Base-by-base conservation (phyloP, 2,329 filamentous ascomycete species). In the Bipolaris oryzae region DNA sequence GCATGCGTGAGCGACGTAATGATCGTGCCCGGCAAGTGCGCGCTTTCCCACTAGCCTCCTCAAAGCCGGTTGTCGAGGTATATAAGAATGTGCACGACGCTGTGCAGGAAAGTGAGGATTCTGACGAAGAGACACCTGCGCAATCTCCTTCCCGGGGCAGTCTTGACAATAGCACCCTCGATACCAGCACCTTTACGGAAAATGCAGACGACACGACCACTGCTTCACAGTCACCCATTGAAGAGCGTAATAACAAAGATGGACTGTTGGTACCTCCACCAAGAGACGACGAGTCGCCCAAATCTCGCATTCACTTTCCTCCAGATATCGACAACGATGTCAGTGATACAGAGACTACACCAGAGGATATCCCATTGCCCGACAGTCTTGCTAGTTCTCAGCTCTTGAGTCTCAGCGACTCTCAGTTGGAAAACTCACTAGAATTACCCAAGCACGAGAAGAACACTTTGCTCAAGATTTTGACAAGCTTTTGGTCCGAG, bases 401-500 rank as follows among this genome's bases (percentile, higher is more conserved):
- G 67, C 77, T 83, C 54, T 60, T 83, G 63, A 78, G 81, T 35
- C 75, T 84, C 48, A 80, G 84, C 59, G 80, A 85, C 62, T 80
- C 81, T 13, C 80, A 81, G 33, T 76, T 86, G 7, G 85, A 87
- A 58, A 77, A 83, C 47, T 87, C 87, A 50, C 77, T 90, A 9
- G 92, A 96, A 66, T 83, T 99, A 11, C 92, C 92, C 1, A 96
- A 92, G 70, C 92, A 98, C 71, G 92, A 97, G 72, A 95, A 94
- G 75, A 93, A 88, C 55, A 97, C 92, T 43, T 81, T 98, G 63
- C 89, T 99, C 86, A 96, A 96, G 73, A 92, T 97, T 80, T 83
- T 99, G 43, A 95, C 92, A 15, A 97, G 94, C 69, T 99, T 99
- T 76, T 99, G 95, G 95, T 96, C 95, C 2, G 96, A 99, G 77